These are phyloP conservation scores for Boletales sp. DNA, from an alignment of 768 basidiomycete species.

Conservation along the genomic window DNA sequence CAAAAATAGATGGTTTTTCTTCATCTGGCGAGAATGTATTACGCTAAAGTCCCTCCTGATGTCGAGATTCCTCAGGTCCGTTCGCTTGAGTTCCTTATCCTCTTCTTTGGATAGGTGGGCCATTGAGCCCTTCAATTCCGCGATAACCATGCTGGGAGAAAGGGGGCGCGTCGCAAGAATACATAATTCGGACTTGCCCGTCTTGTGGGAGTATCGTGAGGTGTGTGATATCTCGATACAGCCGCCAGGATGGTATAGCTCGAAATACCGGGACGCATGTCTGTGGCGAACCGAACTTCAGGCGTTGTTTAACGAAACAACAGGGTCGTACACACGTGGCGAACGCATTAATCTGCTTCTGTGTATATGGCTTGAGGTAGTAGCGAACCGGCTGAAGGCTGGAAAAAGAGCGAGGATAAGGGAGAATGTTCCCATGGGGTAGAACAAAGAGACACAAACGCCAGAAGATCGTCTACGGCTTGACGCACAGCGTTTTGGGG, in stretches of 20 bases:
- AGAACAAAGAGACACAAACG: slow-evolving; percentile 46
- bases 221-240: slow-evolving; percentile 88
- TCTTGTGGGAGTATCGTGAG: slow-evolving; percentile 80
- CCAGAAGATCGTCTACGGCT: slow-evolving; percentile 75
- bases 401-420: slow-evolving; percentile 18
- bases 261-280: slow-evolving; percentile 86
- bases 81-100: slow-evolving; percentile 82
- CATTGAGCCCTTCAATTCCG: slow-evolving; percentile 89
- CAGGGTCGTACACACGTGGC: slow-evolving; percentile 68
- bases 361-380: slow-evolving; percentile 69
- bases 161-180: slow-evolving; percentile 78
- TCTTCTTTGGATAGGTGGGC: slow-evolving; percentile 84
- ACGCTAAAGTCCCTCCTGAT: slow-evolving; percentile 88
- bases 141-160: slow-evolving; percentile 65
- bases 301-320: slow-evolving; percentile 23
- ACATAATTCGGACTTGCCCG: slow-evolving; percentile 86
- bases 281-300: slow-evolving; percentile 39
- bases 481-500: slow-evolving; percentile 58
- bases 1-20: slow-evolving; percentile 88
- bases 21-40: slow-evolving; percentile 87
- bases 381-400: slow-evolving; percentile 76
- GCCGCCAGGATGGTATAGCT: slow-evolving; percentile 79
- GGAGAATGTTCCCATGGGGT: slow-evolving; percentile 8
- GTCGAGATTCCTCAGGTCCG: slow-evolving; percentile 62
- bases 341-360: slow-evolving; percentile 88